Percentiles rank a stretch among this genome's conserved stretches.
These are phyloP conservation scores for Debaryomyces robertsiae DNA, from an alignment of 1,139 yeast genomes.

Conservation along the genomic window DNA sequence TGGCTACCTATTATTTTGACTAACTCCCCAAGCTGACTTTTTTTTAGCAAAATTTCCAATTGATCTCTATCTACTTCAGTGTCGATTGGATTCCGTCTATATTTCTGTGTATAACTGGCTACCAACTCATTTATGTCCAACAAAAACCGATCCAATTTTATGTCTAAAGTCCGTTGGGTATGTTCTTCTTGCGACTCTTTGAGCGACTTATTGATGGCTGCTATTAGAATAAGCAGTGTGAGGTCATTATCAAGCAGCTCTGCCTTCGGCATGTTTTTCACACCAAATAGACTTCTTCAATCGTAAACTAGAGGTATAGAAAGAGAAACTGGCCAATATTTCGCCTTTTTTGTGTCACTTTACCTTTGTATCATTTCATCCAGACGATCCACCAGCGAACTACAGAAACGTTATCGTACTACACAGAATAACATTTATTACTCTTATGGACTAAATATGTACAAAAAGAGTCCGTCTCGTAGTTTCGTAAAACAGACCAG, in stretches of 20 bases:
- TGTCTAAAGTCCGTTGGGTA: slow-evolving; percentile 16
- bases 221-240: slow-evolving; percentile 30
- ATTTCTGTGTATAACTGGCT: slow-evolving; percentile 20
- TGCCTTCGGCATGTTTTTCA: slow-evolving; percentile 14
- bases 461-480: slow-evolving; percentile 9
- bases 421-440: slow-evolving; percentile 10
- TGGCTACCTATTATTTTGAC: slow-evolving; percentile 21
- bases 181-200: slow-evolving; percentile 16
- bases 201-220: slow-evolving; percentile 31
- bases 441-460: slow-evolving; percentile 12
- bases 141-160: slow-evolving; percentile 21
- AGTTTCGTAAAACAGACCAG: background rate
- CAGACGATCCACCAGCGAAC: too few relatives aligned
- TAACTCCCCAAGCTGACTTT: slow-evolving; percentile 21
- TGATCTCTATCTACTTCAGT: slow-evolving; percentile 13
- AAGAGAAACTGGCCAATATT: too few relatives aligned
- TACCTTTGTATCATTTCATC: too few relatives aligned
- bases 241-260: slow-evolving; percentile 23
- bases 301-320: too few relatives aligned
- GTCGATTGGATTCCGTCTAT: slow-evolving; percentile 9
- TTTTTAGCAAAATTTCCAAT: slow-evolving; percentile 15
- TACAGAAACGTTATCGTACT: too few relatives aligned
- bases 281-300: background rate
- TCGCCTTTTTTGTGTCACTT: too few relatives aligned
- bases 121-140: slow-evolving; percentile 21